Evolutionary conservation across 352 stramenopile species (phyloP).

Genomic region (Phytophthora brassicae): DNA sequence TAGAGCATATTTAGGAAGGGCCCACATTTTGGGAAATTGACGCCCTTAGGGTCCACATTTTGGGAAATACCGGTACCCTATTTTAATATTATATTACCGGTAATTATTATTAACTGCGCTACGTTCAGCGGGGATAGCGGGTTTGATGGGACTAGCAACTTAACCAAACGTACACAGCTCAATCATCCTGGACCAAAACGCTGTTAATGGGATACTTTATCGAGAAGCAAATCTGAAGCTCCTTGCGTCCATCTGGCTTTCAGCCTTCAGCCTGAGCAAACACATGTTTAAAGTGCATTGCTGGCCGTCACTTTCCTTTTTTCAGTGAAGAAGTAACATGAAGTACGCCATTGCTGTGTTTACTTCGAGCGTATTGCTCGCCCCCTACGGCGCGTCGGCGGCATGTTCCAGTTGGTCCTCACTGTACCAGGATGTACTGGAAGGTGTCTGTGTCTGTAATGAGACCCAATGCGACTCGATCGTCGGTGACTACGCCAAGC

Average conservation of each 20-base stretch:
- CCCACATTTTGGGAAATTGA: too few species aligned
- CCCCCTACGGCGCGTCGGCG: neutral
- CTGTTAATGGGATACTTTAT: conserved; percentile 1
- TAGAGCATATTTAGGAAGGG: too few species aligned
- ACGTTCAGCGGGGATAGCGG: too few species aligned
- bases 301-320: conserved; percentile 4
- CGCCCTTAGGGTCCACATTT: too few species aligned
- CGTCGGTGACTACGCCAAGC: conserved; percentile 24
- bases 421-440: conserved; percentile 41
- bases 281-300: too few species aligned
- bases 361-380: conserved; percentile 3
- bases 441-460: conserved; percentile 59
- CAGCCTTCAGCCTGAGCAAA: neutral
- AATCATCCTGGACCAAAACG: neutral
- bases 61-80: too few species aligned
- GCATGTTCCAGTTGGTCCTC: conserved; percentile 30
- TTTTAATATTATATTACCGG: too few species aligned
- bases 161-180: neutral
- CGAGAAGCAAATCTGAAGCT: conserved; percentile 4
- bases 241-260: neutral
- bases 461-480: conserved; percentile 35
- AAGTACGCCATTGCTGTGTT: neutral
- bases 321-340: neutral
- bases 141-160: conserved; percentile 16
- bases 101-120: too few species aligned